Percentiles rank a stretch among this genome's conserved stretches.
Evolutionary conservation across 768 basidiomycete species (phyloP).

Genomic region (Obba rivulosa): DNA sequence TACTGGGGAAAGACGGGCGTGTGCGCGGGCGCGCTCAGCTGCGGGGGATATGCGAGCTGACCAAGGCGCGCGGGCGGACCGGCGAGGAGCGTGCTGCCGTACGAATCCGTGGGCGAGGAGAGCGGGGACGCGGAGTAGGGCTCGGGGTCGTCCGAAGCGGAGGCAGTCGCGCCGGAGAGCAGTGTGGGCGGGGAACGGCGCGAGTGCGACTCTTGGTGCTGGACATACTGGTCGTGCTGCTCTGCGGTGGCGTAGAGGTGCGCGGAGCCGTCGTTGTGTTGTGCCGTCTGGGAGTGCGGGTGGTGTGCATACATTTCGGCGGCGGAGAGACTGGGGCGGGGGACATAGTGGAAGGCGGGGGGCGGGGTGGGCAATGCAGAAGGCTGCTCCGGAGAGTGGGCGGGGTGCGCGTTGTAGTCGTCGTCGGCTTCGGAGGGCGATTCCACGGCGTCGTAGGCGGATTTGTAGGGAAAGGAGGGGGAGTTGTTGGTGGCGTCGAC

Average conservation of each 20-base stretch:
- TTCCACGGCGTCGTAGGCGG: constrained; percentile 8
- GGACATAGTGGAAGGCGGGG: constrained; percentile 16
- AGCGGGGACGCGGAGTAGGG: constrained; percentile 14
- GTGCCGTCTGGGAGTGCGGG: neutral
- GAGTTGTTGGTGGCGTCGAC: neutral
- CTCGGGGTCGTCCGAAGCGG: constrained; percentile 5
- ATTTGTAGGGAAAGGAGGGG: constrained; percentile 9
- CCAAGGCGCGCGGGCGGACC: constrained; percentile 6
- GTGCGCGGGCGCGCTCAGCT: constrained; percentile 16
- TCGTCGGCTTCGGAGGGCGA: constrained; percentile 2
- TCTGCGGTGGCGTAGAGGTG: constrained; percentile 2
- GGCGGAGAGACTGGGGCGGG: constrained; percentile 9
- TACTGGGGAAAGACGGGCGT: constrained; percentile 7
- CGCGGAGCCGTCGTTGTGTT: constrained; percentile 2
- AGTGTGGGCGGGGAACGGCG: constrained; percentile 15
- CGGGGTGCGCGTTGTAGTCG: constrained; percentile 4
- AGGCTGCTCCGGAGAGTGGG: constrained; percentile 6
- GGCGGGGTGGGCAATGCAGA: neutral
- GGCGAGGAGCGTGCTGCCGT: constrained; percentile 5
- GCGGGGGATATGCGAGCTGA: constrained; percentile 11
- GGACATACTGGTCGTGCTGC: neutral
- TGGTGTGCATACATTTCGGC: constrained; percentile 13
- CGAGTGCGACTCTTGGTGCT: neutral
- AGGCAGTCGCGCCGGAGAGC: constrained; percentile 12
- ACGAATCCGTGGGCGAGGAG: constrained; percentile 11